A percentile compares a stretch with the other conserved stretches of the same genome.
Conservation (phyloP, 2,329 filamentous ascomycete species). For the Chaetomium olivaceum region DNA sequence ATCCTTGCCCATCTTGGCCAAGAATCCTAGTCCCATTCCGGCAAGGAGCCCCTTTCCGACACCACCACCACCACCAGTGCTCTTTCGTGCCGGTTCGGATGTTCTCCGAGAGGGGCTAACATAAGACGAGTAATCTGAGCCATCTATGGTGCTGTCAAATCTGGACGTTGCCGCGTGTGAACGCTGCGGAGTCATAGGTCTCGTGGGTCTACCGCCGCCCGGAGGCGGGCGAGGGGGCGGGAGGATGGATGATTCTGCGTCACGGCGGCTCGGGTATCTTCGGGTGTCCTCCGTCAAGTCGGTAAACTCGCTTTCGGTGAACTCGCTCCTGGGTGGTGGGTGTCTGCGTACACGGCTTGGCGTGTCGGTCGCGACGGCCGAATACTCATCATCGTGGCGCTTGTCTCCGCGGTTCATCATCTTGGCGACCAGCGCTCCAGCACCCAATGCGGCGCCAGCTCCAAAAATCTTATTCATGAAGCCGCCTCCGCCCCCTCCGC, state of each 20-base stretch:
- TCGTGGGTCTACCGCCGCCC: constrained; percentile 46
- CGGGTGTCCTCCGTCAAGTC: constrained; percentile 37
- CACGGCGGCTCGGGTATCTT: constrained; percentile 33
- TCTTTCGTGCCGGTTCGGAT: constrained; percentile 46
- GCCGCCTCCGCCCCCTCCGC: constrained; percentile 43
- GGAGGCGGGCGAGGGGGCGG: constrained; percentile 49
- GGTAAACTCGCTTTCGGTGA: constrained; percentile 53
- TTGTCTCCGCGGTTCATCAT: constrained; percentile 56
- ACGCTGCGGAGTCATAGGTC: constrained; percentile 50
- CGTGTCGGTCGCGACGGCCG: constrained; percentile 62
- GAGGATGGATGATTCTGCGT: constrained; percentile 45
- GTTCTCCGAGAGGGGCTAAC: constrained; percentile 63
- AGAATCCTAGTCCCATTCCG: constrained; percentile 66
- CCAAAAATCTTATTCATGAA: constrained; percentile 62
- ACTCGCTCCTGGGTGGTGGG: constrained; percentile 40
- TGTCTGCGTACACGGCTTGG: constrained; percentile 51
- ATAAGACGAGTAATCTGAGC: constrained; percentile 62
- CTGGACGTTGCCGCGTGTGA: constrained; percentile 48
- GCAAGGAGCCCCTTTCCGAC: constrained; percentile 60
- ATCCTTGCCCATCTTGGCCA: constrained; percentile 65
- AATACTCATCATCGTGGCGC: constrained; percentile 57
- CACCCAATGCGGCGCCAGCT: constrained; percentile 62
- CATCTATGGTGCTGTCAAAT: constrained; percentile 47
- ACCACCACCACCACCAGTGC: constrained; percentile 30
- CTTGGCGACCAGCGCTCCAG: constrained; percentile 61